Conservation (phyloP, 2,329 filamentous ascomycete genomes). For the Penicillium sp. region DNA sequence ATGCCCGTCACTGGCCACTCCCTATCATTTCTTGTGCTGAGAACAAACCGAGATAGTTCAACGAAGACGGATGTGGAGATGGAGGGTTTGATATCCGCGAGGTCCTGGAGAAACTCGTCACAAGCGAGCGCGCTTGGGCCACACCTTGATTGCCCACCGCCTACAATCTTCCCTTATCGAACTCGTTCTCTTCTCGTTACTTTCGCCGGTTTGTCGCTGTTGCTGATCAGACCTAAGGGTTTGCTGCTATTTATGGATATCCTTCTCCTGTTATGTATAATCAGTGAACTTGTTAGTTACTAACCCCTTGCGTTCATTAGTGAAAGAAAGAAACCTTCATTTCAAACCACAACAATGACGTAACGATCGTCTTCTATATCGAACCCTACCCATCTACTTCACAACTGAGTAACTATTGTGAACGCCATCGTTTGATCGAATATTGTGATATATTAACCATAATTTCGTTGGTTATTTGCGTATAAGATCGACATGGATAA, state of each 20-base stretch:
- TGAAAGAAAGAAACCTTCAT: background rate
- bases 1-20: conserved; percentile 21
- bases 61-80: conserved; percentile 1
- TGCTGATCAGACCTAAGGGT: background rate
- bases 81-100: conserved; percentile 12
- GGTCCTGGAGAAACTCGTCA: conserved; percentile 25
- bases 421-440: background rate
- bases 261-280: background rate
- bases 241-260: background rate
- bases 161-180: conserved; percentile 18
- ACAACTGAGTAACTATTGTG: background rate
- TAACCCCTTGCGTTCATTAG: background rate
- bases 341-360: background rate
- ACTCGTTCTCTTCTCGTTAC: conserved; percentile 5
- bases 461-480: too few species aligned
- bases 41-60: background rate
- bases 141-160: conserved; percentile 38
- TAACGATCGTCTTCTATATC: background rate
- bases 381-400: background rate
- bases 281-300: background rate
- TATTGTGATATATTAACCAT: too few species aligned
- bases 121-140: conserved; percentile 41
- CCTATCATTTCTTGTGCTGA: conserved; percentile 16
- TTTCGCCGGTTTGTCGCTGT: background rate
- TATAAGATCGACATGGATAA: too few species aligned